A percentile compares a stretch with the other conserved stretches of the same genome.
Evolutionary conservation across 495 filamentous ascomycete genomes (phyloP).

Genomic region (Penicillium argentinense): DNA sequence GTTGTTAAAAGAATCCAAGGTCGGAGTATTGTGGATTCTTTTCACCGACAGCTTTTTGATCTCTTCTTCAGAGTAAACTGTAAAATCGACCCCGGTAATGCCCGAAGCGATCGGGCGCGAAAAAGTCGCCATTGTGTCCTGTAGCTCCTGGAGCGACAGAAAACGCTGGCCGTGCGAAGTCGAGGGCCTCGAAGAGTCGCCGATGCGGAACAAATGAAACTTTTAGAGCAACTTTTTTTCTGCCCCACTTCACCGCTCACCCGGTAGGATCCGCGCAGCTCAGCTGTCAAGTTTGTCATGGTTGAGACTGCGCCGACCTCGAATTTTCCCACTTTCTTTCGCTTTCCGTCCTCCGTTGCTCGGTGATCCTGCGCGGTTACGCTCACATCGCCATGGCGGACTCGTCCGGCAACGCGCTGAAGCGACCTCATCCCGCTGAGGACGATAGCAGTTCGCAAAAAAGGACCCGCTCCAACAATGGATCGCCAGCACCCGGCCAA

Average conservation of each 20-base stretch:
- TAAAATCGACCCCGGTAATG: slow-evolving; percentile 88
- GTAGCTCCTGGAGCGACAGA: slow-evolving; percentile 46
- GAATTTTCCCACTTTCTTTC: not conserved
- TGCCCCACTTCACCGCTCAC: slow-evolving; percentile 28
- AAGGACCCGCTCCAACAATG: slow-evolving; percentile 59
- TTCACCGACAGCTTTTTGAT: slow-evolving; percentile 89
- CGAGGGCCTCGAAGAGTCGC: slow-evolving; percentile 19
- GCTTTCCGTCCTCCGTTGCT: too few relatives aligned
- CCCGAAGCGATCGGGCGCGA: slow-evolving; percentile 83
- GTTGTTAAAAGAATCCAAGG: slow-evolving; percentile 85
- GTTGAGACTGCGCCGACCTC: too few relatives aligned
- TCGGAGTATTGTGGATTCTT: slow-evolving; percentile 82
- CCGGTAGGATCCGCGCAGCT: not conserved
- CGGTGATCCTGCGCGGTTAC: not conserved
- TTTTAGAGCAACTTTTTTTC: slow-evolving; percentile 33
- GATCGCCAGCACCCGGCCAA: slow-evolving; percentile 50
- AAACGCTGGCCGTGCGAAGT: slow-evolving; percentile 37
- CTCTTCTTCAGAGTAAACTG: slow-evolving; percentile 73
- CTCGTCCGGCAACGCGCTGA: slow-evolving; percentile 48
- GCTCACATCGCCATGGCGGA: slow-evolving; percentile 49
- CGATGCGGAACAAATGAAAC: slow-evolving; percentile 27
- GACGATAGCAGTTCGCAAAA: slow-evolving; percentile 55
- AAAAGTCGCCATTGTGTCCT: slow-evolving; percentile 66
- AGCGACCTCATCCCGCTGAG: slow-evolving; percentile 59
- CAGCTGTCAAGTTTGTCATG: not conserved